A percentile compares a stretch with the other conserved stretches of the same genome.
These are phyloP conservation scores for Sanguinoderma infundibulare DNA, from an alignment of 1,284 basidiomycete genomes.

Conservation along the genomic window DNA sequence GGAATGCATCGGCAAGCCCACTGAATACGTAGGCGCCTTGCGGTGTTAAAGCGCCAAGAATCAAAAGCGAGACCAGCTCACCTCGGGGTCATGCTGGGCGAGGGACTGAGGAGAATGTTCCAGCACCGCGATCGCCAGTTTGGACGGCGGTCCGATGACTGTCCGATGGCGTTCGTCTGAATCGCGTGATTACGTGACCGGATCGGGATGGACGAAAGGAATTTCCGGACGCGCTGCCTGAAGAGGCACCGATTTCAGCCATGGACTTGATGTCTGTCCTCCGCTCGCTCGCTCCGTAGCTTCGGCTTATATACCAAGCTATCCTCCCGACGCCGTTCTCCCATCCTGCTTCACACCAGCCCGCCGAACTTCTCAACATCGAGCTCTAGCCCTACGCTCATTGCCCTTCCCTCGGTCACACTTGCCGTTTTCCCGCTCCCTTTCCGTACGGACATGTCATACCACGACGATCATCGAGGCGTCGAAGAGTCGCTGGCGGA, in stretches of 20 bases:
- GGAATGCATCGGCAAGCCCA: too few relatives aligned
- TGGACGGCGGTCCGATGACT: neutral
- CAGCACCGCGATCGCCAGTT: neutral
- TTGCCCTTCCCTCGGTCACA: neutral
- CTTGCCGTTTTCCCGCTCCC: conserved; percentile 1
- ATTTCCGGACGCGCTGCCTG: conserved; percentile 13
- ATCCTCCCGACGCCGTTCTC: conserved; percentile 3
- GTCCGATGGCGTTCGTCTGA: neutral
- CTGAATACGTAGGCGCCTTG: too few relatives aligned
- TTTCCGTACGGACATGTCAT: conserved; percentile 1
- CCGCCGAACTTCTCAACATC: neutral
- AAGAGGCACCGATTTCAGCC: conserved; percentile 9
- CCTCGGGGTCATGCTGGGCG: too few relatives aligned
- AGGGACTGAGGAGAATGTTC: too few relatives aligned
- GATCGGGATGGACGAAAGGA: conserved; percentile 8
- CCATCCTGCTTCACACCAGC: conserved; percentile 3
- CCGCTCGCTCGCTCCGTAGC: neutral
- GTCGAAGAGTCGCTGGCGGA: conserved; percentile 41
- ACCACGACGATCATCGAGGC: conserved; percentile 28
- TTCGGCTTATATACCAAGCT: conserved; percentile 14
- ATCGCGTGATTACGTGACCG: conserved; percentile 27
- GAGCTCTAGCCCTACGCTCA: neutral
- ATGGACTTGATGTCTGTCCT: conserved; percentile 4
- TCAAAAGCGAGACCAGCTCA: too few relatives aligned
- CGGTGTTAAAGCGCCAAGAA: too few relatives aligned